Evolutionary conservation across 2,329 filamentous ascomycete species (phyloP).

Genomic region (Zalaria obscura): DNA sequence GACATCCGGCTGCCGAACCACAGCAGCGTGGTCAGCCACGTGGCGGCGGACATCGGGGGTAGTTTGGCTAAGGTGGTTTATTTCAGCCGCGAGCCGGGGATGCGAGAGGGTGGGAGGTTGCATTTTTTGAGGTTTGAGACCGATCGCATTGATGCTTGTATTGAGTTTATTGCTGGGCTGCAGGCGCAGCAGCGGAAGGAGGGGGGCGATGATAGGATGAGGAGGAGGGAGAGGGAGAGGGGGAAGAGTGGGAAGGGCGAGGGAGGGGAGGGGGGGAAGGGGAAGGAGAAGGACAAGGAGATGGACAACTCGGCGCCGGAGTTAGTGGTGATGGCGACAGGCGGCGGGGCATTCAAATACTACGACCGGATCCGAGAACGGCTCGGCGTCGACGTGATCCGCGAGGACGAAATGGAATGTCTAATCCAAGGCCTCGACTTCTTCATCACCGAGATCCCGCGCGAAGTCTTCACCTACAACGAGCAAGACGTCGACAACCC

Average conservation of each 20-base stretch:
- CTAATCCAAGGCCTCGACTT: conserved; percentile 89
- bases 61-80: conserved; percentile 94
- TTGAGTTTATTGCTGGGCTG: conserved; percentile 78
- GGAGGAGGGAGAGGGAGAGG: conserved; percentile 5
- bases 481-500: conserved; percentile 54
- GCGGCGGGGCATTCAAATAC: conserved; percentile 91
- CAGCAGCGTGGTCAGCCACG: conserved; percentile 87
- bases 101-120: conserved; percentile 70
- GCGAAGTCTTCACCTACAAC: conserved; percentile 93
- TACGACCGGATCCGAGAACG: conserved; percentile 80
- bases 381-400: conserved; percentile 72
- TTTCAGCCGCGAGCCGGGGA: conserved; percentile 75
- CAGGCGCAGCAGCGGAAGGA: conserved; percentile 55
- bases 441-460: conserved; percentile 95
- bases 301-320: conserved; percentile 26
- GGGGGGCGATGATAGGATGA: conserved; percentile 1
- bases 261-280: conserved; percentile 45
- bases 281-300: conserved; percentile 4
- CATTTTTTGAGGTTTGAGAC: conserved; percentile 97
- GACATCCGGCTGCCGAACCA: conserved; percentile 96
- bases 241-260: conserved; percentile 80
- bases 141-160: conserved; percentile 81
- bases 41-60: conserved; percentile 95
- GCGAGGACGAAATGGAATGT: conserved; percentile 98
- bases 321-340: conserved; percentile 87